A percentile compares a stretch with the other conserved stretches of the same genome.
Evolutionary conservation across 1,139 yeast species (phyloP).

Genomic region (Diutina ranongensis): DNA sequence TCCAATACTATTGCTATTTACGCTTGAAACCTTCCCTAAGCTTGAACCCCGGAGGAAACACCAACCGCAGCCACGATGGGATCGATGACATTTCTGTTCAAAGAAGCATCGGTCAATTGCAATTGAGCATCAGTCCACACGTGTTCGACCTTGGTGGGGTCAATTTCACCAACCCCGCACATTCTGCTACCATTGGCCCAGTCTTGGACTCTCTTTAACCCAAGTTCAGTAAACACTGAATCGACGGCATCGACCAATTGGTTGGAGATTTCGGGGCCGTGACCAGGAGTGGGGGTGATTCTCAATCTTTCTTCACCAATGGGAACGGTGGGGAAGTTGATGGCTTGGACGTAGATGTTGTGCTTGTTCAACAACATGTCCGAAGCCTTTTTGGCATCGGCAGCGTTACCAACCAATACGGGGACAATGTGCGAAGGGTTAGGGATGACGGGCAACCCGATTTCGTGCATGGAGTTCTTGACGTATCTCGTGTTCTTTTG

Average conservation of each 20-base stretch:
- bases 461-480: slow-evolving; percentile 51
- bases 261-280: slow-evolving; percentile 64
- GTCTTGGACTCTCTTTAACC: slow-evolving; percentile 62
- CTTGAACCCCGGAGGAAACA: slow-evolving; percentile 2
- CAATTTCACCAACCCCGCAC: slow-evolving; percentile 69
- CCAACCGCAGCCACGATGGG: slow-evolving; percentile 2
- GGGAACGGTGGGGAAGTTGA: slow-evolving; percentile 96
- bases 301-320: slow-evolving; percentile 93
- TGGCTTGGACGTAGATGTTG: slow-evolving; percentile 91
- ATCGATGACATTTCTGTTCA: slow-evolving; percentile 36
- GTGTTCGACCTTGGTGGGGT: slow-evolving; percentile 35
- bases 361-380: slow-evolving; percentile 78
- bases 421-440: slow-evolving; percentile 98
- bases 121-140: slow-evolving; percentile 85
- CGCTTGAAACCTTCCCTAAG: not conserved
- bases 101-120: slow-evolving; percentile 43
- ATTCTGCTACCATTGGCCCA: slow-evolving; percentile 78
- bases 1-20: not conserved
- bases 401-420: slow-evolving; percentile 87
- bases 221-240: slow-evolving; percentile 64
- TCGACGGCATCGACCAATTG: slow-evolving; percentile 70
- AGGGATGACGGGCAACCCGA: slow-evolving; percentile 92
- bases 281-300: slow-evolving; percentile 98
- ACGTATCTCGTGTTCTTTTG: slow-evolving; percentile 81
- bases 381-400: slow-evolving; percentile 81